A percentile compares a stretch with the other conserved stretches of the same genome.
These are phyloP conservation scores for Gracilaria caudata DNA, from an alignment of 23 red algal species.

Conservation along the genomic window DNA sequence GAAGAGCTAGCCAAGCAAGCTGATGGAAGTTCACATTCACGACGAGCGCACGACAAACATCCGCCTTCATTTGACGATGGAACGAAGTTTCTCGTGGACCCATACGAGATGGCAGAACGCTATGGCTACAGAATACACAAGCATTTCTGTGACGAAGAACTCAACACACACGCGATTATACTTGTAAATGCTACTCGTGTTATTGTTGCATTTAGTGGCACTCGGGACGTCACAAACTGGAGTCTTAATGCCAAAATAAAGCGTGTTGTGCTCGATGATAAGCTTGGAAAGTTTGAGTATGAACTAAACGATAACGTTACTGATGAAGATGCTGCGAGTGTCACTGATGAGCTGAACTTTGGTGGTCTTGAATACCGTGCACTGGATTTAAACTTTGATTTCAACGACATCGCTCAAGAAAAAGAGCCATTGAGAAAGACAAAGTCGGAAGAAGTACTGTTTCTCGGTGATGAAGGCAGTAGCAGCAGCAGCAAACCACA, in stretches of 20 bases:
- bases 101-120: slow-evolving; percentile 48
- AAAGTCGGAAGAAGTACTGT: not conserved
- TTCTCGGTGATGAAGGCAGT: not conserved
- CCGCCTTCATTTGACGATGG: slow-evolving; percentile 67
- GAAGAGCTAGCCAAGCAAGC: slow-evolving; percentile 32
- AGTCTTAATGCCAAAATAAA: slow-evolving; percentile 62
- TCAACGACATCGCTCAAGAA: slow-evolving; percentile 10
- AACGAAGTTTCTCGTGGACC: slow-evolving; percentile 64
- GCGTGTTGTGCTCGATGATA: slow-evolving; percentile 59
- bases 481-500: too few species aligned
- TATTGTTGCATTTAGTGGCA: slow-evolving; percentile 79
- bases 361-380: not conserved
- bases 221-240: slow-evolving; percentile 80
- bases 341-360: slow-evolving; percentile 4
- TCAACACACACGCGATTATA: slow-evolving; percentile 72
- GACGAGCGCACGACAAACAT: slow-evolving; percentile 9
- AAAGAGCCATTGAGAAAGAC: not conserved
- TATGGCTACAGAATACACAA: slow-evolving; percentile 57
- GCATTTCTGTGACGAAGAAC: slow-evolving; percentile 42
- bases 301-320: slow-evolving; percentile 10
- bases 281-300: slow-evolving; percentile 57
- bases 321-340: slow-evolving; percentile 17
- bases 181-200: slow-evolving; percentile 67
- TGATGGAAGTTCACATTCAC: not conserved
- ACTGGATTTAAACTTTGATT: slow-evolving; percentile 1